Base-by-base conservation (phyloP, 2,329 filamentous ascomycete genomes). In the Colletotrichum sp. region DNA sequence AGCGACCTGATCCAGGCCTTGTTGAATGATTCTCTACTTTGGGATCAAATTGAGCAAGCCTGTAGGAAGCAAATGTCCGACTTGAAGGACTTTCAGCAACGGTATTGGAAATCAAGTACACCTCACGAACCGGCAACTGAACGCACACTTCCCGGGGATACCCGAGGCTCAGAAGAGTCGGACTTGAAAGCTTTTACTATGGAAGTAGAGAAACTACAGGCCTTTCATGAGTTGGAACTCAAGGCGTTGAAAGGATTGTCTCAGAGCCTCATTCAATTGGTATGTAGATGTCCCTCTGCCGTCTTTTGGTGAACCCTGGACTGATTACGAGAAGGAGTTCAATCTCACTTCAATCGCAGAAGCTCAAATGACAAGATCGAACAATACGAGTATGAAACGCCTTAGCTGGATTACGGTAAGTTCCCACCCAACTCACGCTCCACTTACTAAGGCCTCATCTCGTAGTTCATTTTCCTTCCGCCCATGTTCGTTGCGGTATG, bases 381-480 rank as follows among this genome's bases (percentile, higher is more conserved):
- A 25, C 16, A 56, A 56, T 1, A 28, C 2, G 22, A 56, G 52
- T 9, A 28, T 56, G 52, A 56, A 56, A 16, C 52, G 52, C n/a
- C 22, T 56, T 0, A 56, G 52, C 8, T 56, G 52, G 52, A 56
- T 56, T 3, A 56, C 52, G 1, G 52, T 56, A 56, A 8, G 25
- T 15, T 5, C 5, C 5, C 25, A 6, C 52, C 25, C 9, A 15
- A 1, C 10, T 3, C 5, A 9, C 0, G 8, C 8, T 18, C 15
- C 22, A 3, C 22, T 6, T 56, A 2, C 52, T 56, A 1, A 27
- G 2, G 13, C 22, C 8, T 22, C 4, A 4, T 13, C 25, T 25
- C 1, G 2, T 16, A 56, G 25, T 56, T 56, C 10, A 56, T 56
- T 0, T 56, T 56, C 25, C 13, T 56, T 4, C 52, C 52, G 5